phyloP scores from a whole-genome alignment of 352 stramenopile species.

The Elongisporangium undulatum region DNA sequence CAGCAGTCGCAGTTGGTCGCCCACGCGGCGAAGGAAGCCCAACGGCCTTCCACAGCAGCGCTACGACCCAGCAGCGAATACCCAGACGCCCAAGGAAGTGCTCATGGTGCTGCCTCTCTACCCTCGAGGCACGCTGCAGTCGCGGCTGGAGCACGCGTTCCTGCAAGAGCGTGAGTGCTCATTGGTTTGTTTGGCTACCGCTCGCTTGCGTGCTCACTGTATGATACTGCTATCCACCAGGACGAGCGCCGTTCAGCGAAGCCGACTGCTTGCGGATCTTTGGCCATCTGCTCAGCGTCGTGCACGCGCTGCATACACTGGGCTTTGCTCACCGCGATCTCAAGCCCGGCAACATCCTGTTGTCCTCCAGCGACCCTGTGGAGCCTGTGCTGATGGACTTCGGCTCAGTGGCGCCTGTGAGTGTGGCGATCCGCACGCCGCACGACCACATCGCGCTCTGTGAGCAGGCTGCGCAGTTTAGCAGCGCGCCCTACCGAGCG shows the following conservation, averaged over 20 bases:
- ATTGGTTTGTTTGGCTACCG: too few species aligned
- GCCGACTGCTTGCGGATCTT: constrained; percentile 49
- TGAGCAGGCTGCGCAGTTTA: constrained; percentile 79
- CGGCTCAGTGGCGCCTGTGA: constrained; percentile 51
- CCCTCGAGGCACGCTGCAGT: constrained; percentile 49
- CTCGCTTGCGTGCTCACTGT: neutral
- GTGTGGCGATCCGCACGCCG: constrained; percentile 15
- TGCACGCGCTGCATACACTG: constrained; percentile 48
- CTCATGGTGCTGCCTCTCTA: constrained; percentile 62
- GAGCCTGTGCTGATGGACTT: constrained; percentile 78
- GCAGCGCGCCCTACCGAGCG: constrained; percentile 87
- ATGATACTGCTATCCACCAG: neutral
- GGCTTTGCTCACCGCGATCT: constrained; percentile 73
- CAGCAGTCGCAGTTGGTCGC: neutral
- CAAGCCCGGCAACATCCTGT: constrained; percentile 71
- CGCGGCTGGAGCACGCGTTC: constrained; percentile 30
- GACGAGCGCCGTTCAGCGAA: constrained; percentile 36
- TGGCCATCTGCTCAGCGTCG: constrained; percentile 39
- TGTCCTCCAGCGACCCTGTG: constrained; percentile 29
- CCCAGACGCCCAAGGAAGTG: constrained; percentile 31
- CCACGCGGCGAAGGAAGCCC: neutral
- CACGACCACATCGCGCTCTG: constrained; percentile 54
- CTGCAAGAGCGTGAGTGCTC: neutral
- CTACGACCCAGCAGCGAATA: neutral
- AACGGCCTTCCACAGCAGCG: neutral